A percentile compares a stretch with the other conserved stretches of the same genome.
These are phyloP conservation scores for Pseudogymnoascus sp. DNA, from an alignment of 2,329 filamentous ascomycete species.

Conservation along the genomic window DNA sequence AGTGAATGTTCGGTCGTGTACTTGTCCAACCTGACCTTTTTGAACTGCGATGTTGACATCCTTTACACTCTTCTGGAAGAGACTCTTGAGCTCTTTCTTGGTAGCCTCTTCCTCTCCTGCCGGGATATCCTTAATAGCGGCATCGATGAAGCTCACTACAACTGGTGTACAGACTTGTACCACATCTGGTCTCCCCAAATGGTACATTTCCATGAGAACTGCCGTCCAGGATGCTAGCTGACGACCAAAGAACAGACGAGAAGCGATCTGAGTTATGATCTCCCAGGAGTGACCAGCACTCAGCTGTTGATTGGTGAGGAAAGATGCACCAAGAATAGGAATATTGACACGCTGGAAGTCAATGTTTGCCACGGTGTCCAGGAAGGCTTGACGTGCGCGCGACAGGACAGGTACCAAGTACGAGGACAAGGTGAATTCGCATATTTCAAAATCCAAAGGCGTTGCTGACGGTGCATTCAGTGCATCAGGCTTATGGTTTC, in stretches of 20 bases:
- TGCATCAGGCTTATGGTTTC: background rate
- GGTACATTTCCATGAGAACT: slow-evolving; percentile 20
- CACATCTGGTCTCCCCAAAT: slow-evolving; percentile 21
- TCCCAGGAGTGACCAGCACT: slow-evolving; percentile 11
- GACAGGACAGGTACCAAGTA: background rate
- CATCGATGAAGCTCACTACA: slow-evolving; percentile 18
- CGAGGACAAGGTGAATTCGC: background rate
- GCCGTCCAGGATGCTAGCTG: slow-evolving; percentile 21
- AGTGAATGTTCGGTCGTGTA: slow-evolving; percentile 4
- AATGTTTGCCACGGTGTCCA: background rate
- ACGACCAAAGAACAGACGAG: slow-evolving; percentile 17
- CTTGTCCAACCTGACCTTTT: background rate
- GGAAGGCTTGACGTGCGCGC: background rate
- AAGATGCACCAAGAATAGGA: background rate
- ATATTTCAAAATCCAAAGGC: background rate
- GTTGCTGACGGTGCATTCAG: background rate
- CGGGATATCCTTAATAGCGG: slow-evolving; percentile 14
- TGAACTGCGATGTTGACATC: slow-evolving; percentile 7
- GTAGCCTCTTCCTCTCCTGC: background rate
- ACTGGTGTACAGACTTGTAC: slow-evolving; percentile 18
- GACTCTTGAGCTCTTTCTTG: slow-evolving; percentile 4
- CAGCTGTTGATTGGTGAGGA: background rate
- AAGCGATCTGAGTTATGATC: slow-evolving; percentile 20
- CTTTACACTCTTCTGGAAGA: slow-evolving; percentile 10
- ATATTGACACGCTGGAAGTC: background rate